These are phyloP conservation scores for Rutstroemia sp. DNA, from an alignment of 2,329 filamentous ascomycete species.

Conservation along the genomic window DNA sequence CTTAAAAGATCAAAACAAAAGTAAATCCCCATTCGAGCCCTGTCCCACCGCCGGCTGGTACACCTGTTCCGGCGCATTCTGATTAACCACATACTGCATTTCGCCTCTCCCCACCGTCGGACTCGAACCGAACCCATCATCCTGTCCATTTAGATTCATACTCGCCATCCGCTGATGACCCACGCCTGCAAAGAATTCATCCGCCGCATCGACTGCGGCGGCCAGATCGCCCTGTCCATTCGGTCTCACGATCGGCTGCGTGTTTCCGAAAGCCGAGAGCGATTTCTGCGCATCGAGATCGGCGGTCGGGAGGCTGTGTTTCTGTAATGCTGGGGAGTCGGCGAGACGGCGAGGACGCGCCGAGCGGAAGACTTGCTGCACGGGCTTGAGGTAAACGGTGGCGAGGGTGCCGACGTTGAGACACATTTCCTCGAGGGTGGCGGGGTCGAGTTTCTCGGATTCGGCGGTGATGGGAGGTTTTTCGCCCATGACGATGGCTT, in stretches of 20 bases:
- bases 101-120: constrained; percentile 40
- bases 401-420: constrained; percentile 92
- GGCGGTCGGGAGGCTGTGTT: constrained; percentile 51
- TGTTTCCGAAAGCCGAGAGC: constrained; percentile 48
- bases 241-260: constrained; percentile 27
- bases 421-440: constrained; percentile 93
- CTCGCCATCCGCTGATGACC: constrained; percentile 65
- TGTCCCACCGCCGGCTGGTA: constrained; percentile 61
- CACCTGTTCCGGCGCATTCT: constrained; percentile 69
- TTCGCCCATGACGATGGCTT: constrained; percentile 89
- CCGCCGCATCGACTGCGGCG: constrained; percentile 74
- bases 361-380: constrained; percentile 91
- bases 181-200: constrained; percentile 81
- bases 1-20: constrained; percentile 30
- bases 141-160: constrained; percentile 55
- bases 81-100: constrained; percentile 67
- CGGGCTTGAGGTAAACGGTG: constrained; percentile 95
- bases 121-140: constrained; percentile 56
- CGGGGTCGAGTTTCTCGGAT: constrained; percentile 84
- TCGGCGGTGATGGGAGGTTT: constrained; percentile 96
- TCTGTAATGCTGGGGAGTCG: constrained; percentile 82
- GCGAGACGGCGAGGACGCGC: constrained; percentile 72
- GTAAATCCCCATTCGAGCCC: constrained; percentile 62
- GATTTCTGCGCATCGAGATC: constrained; percentile 51
- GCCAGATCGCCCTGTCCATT: constrained; percentile 44